phyloP scores from a whole-genome alignment of 2,329 filamentous ascomycete genomes.

The Dactylonectria macrodidyma region DNA sequence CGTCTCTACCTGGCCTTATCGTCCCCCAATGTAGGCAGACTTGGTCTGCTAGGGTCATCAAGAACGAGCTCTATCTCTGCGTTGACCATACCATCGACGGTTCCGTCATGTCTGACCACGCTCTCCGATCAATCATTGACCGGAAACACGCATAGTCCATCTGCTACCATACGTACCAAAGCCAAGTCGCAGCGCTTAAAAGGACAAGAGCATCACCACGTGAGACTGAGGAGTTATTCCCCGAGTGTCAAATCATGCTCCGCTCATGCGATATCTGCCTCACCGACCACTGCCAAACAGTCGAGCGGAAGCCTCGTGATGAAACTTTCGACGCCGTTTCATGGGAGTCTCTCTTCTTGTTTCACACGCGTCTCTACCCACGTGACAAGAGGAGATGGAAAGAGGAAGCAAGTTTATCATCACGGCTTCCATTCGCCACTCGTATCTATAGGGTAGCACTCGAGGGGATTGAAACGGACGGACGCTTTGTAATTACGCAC shows the following conservation, averaged over 20 bases:
- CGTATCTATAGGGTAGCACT: not conserved
- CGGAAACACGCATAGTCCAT: not conserved
- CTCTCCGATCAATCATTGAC: slow-evolving; percentile 3
- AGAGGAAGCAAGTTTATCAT: not conserved
- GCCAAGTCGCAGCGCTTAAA: slow-evolving; percentile 1
- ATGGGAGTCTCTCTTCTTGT: slow-evolving; percentile 10
- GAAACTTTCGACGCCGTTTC: slow-evolving; percentile 3
- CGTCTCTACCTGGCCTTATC: not conserved
- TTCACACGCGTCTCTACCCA: slow-evolving; percentile 21
- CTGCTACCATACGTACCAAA: not conserved
- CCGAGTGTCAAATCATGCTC: not conserved
- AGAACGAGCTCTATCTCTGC: slow-evolving; percentile 8
- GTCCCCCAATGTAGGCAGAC: not conserved
- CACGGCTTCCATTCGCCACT: not conserved
- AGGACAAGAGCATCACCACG: not conserved
- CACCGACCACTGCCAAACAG: slow-evolving; percentile 11
- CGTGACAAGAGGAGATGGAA: slow-evolving; percentile 9
- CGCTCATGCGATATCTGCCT: slow-evolving; percentile 6
- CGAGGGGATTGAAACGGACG: slow-evolving; percentile 5
- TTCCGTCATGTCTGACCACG: slow-evolving; percentile 2
- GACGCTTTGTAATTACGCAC: slow-evolving; percentile 19
- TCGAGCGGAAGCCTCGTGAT: slow-evolving; percentile 3
- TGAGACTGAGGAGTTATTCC: slow-evolving; percentile 1
- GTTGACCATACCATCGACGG: slow-evolving; percentile 4
- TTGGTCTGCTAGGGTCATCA: slow-evolving; percentile 15